Evolutionary conservation across 495 filamentous ascomycete genomes (phyloP).

Genomic region (Neurospora pannonica): DNA sequence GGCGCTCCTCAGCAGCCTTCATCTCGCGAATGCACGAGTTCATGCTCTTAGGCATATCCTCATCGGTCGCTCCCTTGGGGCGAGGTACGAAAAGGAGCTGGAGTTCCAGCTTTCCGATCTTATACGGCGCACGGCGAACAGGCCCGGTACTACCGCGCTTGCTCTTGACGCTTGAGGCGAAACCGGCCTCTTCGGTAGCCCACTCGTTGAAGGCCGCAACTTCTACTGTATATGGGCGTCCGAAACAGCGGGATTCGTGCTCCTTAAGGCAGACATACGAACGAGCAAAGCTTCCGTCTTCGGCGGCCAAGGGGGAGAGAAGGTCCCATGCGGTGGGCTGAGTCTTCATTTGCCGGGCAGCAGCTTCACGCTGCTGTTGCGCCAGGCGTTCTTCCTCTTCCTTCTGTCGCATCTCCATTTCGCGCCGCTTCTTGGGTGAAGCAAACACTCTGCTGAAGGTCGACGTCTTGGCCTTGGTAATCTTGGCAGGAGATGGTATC

Average conservation of each 20-base stretch:
- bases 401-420: constrained; percentile 71
- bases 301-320: constrained; percentile 71
- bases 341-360: constrained; percentile 44
- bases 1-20: constrained; percentile 70
- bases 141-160: constrained; percentile 64
- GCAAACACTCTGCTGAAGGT: constrained; percentile 88
- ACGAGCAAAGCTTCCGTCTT: constrained; percentile 87
- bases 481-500: constrained; percentile 49
- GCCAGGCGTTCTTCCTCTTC: constrained; percentile 61
- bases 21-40: constrained; percentile 86
- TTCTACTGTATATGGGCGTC: constrained; percentile 76
- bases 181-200: constrained; percentile 71
- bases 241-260: constrained; percentile 77
- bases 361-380: constrained; percentile 57
- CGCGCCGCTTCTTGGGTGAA: constrained; percentile 89
- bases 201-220: constrained; percentile 96
- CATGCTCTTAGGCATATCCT: constrained; percentile 99
- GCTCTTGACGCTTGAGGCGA: constrained; percentile 73
- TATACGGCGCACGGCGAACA: constrained; percentile 72
- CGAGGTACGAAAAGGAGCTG: constrained; percentile 92
- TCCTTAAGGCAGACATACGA: constrained; percentile 89
- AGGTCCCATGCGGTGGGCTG: constrained; percentile 75
- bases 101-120: constrained; percentile 84
- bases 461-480: constrained; percentile 57
- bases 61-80: constrained; percentile 77